Evolutionary conservation across 2,329 filamentous ascomycete species (phyloP).

Genomic region (Pseudocercospora fijiensis): DNA sequence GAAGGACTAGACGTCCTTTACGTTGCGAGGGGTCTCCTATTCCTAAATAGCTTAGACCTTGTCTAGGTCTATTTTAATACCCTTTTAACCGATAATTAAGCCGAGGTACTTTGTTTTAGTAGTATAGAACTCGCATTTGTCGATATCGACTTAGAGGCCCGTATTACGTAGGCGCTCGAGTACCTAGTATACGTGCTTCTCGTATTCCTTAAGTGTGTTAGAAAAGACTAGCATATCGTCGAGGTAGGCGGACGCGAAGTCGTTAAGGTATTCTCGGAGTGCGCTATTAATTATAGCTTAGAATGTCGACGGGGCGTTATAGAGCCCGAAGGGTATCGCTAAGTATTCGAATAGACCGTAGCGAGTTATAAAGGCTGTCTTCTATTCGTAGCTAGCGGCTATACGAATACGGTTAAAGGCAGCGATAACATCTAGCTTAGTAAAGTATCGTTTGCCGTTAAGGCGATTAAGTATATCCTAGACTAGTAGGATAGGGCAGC

Average conservation of each 20-base stretch:
- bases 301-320: conserved; percentile 6
- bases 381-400: conserved; percentile 11
- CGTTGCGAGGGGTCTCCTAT: conserved; percentile 14
- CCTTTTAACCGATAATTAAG: conserved; percentile 21
- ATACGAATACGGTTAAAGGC: conserved; percentile 20
- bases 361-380: conserved; percentile 14
- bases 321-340: conserved; percentile 13
- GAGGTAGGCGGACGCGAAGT: conserved; percentile 11
- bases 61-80: conserved; percentile 19
- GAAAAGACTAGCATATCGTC: conserved; percentile 10
- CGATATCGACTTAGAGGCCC: conserved; percentile 21
- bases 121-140: conserved; percentile 27
- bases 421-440: conserved; percentile 29
- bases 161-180: conserved; percentile 12
- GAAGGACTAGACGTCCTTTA: conserved; percentile 20
- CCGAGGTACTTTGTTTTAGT: conserved; percentile 22
- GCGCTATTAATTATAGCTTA: conserved; percentile 11
- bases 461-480: conserved; percentile 27
- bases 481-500: conserved; percentile 34
- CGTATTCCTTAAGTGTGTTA: conserved; percentile 7
- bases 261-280: conserved; percentile 8
- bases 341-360: conserved; percentile 18
- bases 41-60: conserved; percentile 18
- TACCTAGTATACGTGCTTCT: conserved; percentile 25
- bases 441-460: conserved; percentile 21